Evolutionary conservation across 495 filamentous ascomycete genomes (phyloP).

Genomic region (Pseudevernia furfuracea): DNA sequence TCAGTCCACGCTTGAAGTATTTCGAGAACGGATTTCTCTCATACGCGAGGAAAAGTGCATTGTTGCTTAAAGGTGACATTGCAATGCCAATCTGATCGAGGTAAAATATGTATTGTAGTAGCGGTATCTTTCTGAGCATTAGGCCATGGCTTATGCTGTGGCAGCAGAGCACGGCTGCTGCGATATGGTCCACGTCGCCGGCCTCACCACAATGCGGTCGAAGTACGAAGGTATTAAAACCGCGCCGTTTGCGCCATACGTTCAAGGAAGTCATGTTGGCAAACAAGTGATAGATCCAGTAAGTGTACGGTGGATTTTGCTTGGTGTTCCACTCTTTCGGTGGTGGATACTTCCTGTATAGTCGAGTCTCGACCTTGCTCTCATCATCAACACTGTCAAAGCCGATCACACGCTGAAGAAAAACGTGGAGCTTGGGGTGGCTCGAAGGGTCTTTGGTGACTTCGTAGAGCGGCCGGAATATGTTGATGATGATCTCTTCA

Average conservation of each 20-base stretch:
- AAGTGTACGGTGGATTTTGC: slow-evolving; percentile 96
- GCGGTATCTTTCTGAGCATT: slow-evolving; percentile 82
- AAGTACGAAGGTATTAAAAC: slow-evolving; percentile 92
- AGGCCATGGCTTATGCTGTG: slow-evolving; percentile 97
- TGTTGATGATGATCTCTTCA: slow-evolving; percentile 81
- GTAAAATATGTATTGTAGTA: slow-evolving; percentile 96
- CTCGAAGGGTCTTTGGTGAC: slow-evolving; percentile 79
- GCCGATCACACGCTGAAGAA: slow-evolving; percentile 89
- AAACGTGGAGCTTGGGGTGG: slow-evolving; percentile 90
- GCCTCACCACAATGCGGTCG: slow-evolving; percentile 95
- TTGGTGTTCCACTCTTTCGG: slow-evolving; percentile 80
- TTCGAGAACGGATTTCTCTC: slow-evolving; percentile 92
- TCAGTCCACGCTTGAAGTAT: slow-evolving; percentile 90
- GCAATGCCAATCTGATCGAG: slow-evolving; percentile 96
- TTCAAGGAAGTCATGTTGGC: slow-evolving; percentile 92
- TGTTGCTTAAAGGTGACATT: slow-evolving; percentile 98
- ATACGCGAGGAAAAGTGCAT: slow-evolving; percentile 92
- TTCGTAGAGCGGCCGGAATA: slow-evolving; percentile 92
- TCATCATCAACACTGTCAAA: slow-evolving; percentile 98
- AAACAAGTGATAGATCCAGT: slow-evolving; percentile 97
- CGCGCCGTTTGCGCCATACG: slow-evolving; percentile 76
- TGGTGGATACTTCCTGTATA: slow-evolving; percentile 89
- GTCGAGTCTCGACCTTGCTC: slow-evolving; percentile 85
- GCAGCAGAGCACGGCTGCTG: slow-evolving; percentile 84
- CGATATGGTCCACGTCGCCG: slow-evolving; percentile 91